Conservation (phyloP, 2,329 filamentous ascomycete species). For the Ambrosiella cleistominuta region DNA sequence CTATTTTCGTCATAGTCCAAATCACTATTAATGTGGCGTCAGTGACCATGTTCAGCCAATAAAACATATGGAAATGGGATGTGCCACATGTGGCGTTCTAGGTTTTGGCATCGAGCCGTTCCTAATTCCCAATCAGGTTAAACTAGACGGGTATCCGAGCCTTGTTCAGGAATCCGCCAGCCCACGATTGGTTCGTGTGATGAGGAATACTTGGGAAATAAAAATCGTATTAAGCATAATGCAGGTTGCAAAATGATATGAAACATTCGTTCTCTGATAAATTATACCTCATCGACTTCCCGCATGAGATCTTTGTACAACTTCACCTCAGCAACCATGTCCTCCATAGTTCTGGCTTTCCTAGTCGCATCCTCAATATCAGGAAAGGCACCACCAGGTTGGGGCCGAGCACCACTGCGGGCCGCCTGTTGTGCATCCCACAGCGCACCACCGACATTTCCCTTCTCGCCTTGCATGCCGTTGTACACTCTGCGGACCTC, state of each 20-base stretch:
- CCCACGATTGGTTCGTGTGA: background rate
- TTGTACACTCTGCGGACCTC: constrained; percentile 60
- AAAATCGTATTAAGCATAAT: too few species aligned
- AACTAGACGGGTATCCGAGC: background rate
- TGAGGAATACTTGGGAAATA: too few species aligned
- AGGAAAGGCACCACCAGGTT: constrained; percentile 42
- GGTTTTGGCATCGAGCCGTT: background rate
- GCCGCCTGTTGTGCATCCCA: constrained; percentile 28
- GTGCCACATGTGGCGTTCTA: constrained; percentile 5
- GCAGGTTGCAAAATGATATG: background rate
- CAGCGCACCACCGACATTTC: constrained; percentile 59
- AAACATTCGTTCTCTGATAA: background rate
- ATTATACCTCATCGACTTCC: constrained; percentile 21
- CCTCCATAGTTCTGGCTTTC: constrained; percentile 46
- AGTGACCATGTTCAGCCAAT: background rate
- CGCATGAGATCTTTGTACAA: constrained; percentile 38
- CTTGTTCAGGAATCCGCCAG: background rate
- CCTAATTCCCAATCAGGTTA: background rate
- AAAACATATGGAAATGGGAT: background rate
- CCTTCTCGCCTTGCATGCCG: constrained; percentile 66
- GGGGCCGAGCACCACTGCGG: constrained; percentile 23
- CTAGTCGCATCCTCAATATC: constrained; percentile 55
- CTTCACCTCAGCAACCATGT: constrained; percentile 66
- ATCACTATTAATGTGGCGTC: constrained; percentile 2
- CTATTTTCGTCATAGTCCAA: background rate